Evolutionary conservation across 768 basidiomycete species (phyloP), one percentile per base, ranked within the genome.

Genomic region (Lactifluus volemus): DNA sequence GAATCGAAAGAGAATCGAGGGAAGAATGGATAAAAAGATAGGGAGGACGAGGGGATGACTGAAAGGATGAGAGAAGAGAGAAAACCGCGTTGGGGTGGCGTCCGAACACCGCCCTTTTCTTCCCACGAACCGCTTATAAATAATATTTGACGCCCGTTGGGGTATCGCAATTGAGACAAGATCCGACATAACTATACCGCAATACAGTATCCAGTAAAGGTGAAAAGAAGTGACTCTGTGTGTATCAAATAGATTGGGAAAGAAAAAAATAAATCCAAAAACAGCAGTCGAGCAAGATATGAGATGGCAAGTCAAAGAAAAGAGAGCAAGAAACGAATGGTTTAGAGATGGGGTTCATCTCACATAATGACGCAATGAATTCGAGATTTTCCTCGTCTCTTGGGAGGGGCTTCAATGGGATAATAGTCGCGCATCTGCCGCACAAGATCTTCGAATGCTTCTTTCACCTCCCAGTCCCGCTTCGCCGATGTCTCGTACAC

Each of bases 401-500:
- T 64, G 32, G 55, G 60, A 41, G 60, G 61, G 36, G 51, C 50
- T 15, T 81, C 79, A 42, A 74, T 67, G 17, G 88, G 87, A 70
- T 85, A 88, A 60, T 79, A 79, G 55, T 65, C 71, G 34, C 85
- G 80, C 89, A 92, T 89, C 67, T 88, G 88, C 63, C 80, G 79
- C 50, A 89, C 74, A 32, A 92, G 78, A 61, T 87, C 86, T 67
- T 88, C 84, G 69, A 92, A 92, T 17, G 87, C 89, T 42, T 89
- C 88, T 9, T 74, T 74, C 55, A 92, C 79, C 66, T 92, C 83
- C 89, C 87, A 89, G 68, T 91, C 84, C 50, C 82, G 78, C 71
- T 92, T 92, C 10, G 90, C 88, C n/a, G 89, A 91, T 3, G 90
- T 92, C 74, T 92, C 91, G 69, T 87, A 92, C 68, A 89, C 88